Evolutionary conservation across 768 basidiomycete genomes (phyloP), one percentile per base, ranked within the genome.

Genomic region (Heimioporus sp.): DNA sequence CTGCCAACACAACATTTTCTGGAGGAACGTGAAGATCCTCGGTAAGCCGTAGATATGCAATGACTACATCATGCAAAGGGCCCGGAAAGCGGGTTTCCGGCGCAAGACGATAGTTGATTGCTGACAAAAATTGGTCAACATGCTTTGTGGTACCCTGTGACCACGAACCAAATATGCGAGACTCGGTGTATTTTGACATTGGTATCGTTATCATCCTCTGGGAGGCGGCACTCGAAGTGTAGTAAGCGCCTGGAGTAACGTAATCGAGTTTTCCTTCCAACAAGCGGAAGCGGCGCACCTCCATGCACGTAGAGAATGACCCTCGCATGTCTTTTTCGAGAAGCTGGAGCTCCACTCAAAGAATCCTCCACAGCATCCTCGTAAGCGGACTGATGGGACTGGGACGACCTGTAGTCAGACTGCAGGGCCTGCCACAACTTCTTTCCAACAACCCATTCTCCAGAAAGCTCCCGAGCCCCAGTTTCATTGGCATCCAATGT

Each of bases 381-480:
- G 47, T 62, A 56, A 39, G 51, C 55, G 37, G 59, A 64, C 51
- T 43, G 53, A 53, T 67, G 66, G n/a, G 74, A 65, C 52, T 67
- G 66, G n/a, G 74, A 65, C 16, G 79, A 74, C 63, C 80, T 84
- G 82, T 90, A 90, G 62, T 95, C 92, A 15, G 79, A 73, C 63
- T 97, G 93, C 58, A 97, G 75, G 28, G 83, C 74, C 56, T 84
- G 85, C 96, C 96, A 99, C 0, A 95, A 82, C 56, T 82, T 83
- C 67, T 88, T 89, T 34, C 92, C 92, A n/a, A 98, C 88, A 20
- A 98, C 86, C 96, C 96, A 99, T 75, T 99, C 96, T 1, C 93
- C 96, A 1, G 84, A 84, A 30, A 99, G 77, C 62, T 95, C 90
- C 5, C 96, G 80, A 10, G 62, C 67, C 32, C 93, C 95, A 10